Evolutionary conservation across 306 rosid genomes (phyloP), one percentile per base, ranked within the genome.

Genomic region (Castanea crenata): DNA sequence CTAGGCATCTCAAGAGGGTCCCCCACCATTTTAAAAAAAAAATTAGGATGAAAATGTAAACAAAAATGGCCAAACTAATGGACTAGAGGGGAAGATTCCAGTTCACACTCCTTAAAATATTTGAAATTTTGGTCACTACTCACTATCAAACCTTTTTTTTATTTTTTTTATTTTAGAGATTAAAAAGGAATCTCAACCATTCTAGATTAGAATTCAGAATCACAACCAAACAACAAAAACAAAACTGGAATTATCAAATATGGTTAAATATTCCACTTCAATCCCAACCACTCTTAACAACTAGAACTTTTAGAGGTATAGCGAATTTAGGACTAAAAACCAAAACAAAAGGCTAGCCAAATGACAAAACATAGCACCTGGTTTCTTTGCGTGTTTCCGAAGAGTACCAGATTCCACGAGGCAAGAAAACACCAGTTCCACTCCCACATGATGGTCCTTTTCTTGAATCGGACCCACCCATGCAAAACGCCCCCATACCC

Each of bases 401-500:
- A 13, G 86, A 55, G 71, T 56, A 54, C 32, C 86, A 73, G 74
- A 79, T 55, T 73, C 74, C 74, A 10, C 85, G 81, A 13, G 88
- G 91, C 82, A 94, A 79, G 90, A 92, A 94, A 2, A 94, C 97
- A 20, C 99, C 99, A 0, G 99, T 94, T 18, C 99, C 99, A 55
- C 82, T 41, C 46, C 46, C 46, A 41, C 46, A 41, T 41, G 12
- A 57, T 0, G 89, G 86, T 6, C 87, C 80, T 11, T 31, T 73
- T 75, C 75, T 81, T 0, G 89, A 75, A 52, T 82, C 83, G 51
- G 46, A 41, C 3, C 87, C 83, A 12, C 84, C 87, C 0, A 82
- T 78, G 61, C 85, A 91, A 34, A 82, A 62, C 3, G 88, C 87
- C 31, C 82, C 58, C 88, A 71, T 85, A 15, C 81, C 88, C 31